Evolutionary conservation across 2,329 filamentous ascomycete species (phyloP), one percentile per base, ranked within the genome.

Genomic region (Massarina eburnea): DNA sequence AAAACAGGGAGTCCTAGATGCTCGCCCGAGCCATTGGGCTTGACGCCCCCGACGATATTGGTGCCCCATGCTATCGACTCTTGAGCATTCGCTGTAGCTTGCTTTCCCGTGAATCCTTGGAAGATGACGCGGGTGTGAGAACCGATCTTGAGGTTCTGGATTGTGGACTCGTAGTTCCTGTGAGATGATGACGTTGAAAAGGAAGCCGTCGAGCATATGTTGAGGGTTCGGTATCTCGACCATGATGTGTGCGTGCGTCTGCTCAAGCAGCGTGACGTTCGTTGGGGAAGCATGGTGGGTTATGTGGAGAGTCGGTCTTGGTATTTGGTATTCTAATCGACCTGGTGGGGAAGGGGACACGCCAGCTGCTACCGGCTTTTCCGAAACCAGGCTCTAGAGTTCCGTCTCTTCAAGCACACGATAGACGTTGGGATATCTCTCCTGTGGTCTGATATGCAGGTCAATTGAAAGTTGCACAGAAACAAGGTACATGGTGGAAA

Each of bases 11-110:
- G 73, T 2, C 85, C 86, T 17, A 91, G 72, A 72, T 91, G 88
- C 61, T 88, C 82, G 38, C 83, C 83, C 46, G 82, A 79, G 39
- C 84, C 81, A 3, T 83, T 83, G 1, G 88, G 88, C 42, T 82
- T 89, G 15, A 91, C 86, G 20, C 88, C 88, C 22, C 88, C 88
- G 0, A 92, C 86, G 48, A 92, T 84, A 29, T 89, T 86, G 30
- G 88, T 91, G 10, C 88, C 88, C 80, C 86, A 92, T 67, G 77
- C 82, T 47, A 91, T 72, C 10, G 86, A 89, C 65, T 91, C 86
- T 67, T 82, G 80, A 24, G 87, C 88, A 70, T 92, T 91, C 55
- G 81, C 80, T 2, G 88, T 91, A 9, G 88, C 86, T 71, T 83
- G 74, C 52, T 74, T 74, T 71, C 84, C 84, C 15, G 85, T 88